Percentiles rank a stretch among this genome's conserved stretches.
Conservation (phyloP, 371 early-diverging fungal genomes). For the Lichtheimia hyalospora region DNA sequence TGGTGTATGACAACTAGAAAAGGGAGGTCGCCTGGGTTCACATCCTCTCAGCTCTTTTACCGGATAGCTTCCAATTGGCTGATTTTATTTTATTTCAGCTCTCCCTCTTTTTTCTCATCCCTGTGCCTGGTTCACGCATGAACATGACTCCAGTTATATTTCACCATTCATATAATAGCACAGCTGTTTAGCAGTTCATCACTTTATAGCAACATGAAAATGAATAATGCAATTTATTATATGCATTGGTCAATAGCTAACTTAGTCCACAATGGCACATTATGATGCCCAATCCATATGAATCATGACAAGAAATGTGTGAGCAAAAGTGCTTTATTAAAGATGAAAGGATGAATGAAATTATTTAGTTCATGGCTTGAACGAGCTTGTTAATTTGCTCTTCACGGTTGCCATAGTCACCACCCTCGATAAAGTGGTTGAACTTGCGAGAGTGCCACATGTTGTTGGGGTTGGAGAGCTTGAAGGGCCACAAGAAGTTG, state of each 20-base stretch:
- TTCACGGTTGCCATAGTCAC: conserved; percentile 98
- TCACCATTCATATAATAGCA: no score
- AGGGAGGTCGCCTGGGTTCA: neutral
- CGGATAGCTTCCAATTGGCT: neutral
- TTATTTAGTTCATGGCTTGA: conserved; percentile 80
- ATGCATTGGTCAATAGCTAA: no score
- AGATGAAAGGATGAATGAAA: neutral
- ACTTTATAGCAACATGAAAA: no score
- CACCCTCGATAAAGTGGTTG: conserved; percentile 97
- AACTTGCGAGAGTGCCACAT: conserved; percentile 96
- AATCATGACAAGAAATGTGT: no score
- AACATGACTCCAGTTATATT: no score
- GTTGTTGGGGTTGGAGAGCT: conserved; percentile 97
- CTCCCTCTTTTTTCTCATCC: no score
- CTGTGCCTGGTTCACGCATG: no score
- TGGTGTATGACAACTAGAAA: conserved; percentile 2
- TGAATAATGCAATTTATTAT: no score
- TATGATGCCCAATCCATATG: no score
- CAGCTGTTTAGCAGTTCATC: no score
- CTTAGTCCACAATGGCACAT: no score
- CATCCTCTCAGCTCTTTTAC: neutral
- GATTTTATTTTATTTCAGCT: no score
- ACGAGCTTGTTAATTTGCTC: conserved; percentile 93
- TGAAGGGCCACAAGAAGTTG: conserved; percentile 99
- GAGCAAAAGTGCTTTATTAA: neutral